Conservation (phyloP, 2,329 filamentous ascomycete genomes). For the Pezicula radicicola region DNA sequence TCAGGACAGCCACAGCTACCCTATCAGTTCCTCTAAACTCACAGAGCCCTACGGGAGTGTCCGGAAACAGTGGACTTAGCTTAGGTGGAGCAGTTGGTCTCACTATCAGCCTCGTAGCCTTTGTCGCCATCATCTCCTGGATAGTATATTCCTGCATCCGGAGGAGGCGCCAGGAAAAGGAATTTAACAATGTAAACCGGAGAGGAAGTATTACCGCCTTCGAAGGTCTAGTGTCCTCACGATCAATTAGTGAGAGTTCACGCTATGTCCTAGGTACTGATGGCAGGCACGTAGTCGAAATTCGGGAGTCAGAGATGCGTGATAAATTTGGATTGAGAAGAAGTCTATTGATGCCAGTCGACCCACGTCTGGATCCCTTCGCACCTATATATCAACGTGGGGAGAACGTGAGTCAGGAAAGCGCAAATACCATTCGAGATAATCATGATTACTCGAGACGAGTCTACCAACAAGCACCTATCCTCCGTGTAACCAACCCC, state of each 20-base stretch:
- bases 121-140: conserved; percentile 35
- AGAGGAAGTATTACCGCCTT: conserved; percentile 19
- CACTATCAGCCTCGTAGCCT: conserved; percentile 46
- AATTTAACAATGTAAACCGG: conserved; percentile 32
- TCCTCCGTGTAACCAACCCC: conserved; percentile 62
- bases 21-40: conserved; percentile 35
- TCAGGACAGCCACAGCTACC: conserved; percentile 52
- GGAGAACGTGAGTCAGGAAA: conserved; percentile 56
- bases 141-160: conserved; percentile 39
- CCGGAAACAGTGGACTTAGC: conserved; percentile 28
- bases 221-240: conserved; percentile 19
- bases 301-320: conserved; percentile 26
- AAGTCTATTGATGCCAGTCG: conserved; percentile 55
- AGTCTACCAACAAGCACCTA: conserved; percentile 39
- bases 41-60: conserved; percentile 9
- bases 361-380: conserved; percentile 62
- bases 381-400: conserved; percentile 53
- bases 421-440: conserved; percentile 60
- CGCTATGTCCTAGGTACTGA: conserved; percentile 30
- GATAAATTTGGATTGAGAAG: conserved; percentile 36
- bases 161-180: conserved; percentile 40
- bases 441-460: conserved; percentile 63
- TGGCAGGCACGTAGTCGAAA: conserved; percentile 27
- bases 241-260: conserved; percentile 31
- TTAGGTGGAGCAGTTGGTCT: conserved; percentile 52